Base-by-base conservation (phyloP, 768 basidiomycete species). In the Trametopsis cervina region DNA sequence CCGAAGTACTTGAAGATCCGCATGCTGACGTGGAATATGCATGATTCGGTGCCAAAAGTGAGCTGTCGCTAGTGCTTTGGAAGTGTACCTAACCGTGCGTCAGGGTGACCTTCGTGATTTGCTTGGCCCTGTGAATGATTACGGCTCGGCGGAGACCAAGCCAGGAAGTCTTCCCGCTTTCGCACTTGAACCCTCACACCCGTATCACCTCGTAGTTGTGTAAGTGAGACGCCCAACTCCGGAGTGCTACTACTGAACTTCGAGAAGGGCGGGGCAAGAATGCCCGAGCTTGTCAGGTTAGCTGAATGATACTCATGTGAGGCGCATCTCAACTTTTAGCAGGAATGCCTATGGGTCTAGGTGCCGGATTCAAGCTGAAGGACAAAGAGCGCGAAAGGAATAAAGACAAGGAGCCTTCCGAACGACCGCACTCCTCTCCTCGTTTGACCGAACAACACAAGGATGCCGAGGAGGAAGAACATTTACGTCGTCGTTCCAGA, bases 1-100 rank as follows among this genome's bases (percentile, higher is more conserved):
- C 64, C 65, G 1, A 73, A 69, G 53, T 74, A 73, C 59, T 67
- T 89, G 39, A 89, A 89, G 58, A 66, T 87, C 33, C 69, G 80
- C 37, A 77, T 89, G 40, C 44, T 88, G 26, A 84, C 83, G 29
- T 90, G 87, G 87, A 90, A 89, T 54, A 90, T 90, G 87, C 83
- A 89, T 53, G 85, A 89, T 53, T 82, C 82, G 0, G 58, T 89
- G 4, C 87, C 87, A 24, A 89, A 85, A 75, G 85, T 80, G 23
- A 13, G 45, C 3, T 21, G 12, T 10, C 3, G 21, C 38, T 35
- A 35, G 29, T 40, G 27, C 24, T 40, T 40, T n/a, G 41, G 20
- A 15, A 29, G 50, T 43, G 46, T 29, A 46, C 47, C 52, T 51
- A 52, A 49, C 20, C 18, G 33, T n/a, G 27, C 37, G 18, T 15